phyloP scores from a whole-genome alignment of 768 basidiomycete species.

The Tulasnella sp. region DNA sequence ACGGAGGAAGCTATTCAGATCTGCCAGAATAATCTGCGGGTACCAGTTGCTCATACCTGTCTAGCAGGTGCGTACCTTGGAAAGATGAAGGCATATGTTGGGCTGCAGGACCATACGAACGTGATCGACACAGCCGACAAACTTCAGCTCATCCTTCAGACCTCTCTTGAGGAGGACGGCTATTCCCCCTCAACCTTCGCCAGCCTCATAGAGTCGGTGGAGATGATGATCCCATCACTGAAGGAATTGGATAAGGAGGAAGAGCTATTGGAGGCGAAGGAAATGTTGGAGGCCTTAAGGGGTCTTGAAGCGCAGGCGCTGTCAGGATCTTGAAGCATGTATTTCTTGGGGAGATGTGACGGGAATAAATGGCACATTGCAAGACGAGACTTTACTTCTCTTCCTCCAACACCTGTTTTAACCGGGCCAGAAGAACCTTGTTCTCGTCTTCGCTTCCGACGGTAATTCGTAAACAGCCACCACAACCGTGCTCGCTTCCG shows the following conservation, averaged over 20 bases:
- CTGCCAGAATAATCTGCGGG: neutral
- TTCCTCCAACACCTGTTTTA: slow-evolving; percentile 31
- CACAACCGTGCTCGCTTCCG: slow-evolving; percentile 76
- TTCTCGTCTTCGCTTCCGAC: slow-evolving; percentile 82
- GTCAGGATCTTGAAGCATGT: neutral
- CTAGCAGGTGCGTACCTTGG: neutral
- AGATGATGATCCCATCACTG: slow-evolving; percentile 4
- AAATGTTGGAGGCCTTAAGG: neutral
- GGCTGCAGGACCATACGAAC: neutral
- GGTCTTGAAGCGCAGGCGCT: neutral
- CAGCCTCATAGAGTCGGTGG: neutral
- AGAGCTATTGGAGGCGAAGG: neutral
- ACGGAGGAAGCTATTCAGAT: neutral
- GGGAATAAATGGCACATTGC: neutral
- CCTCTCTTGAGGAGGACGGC: neutral
- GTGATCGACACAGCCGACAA: slow-evolving; percentile 1
- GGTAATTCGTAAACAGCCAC: slow-evolving; percentile 80
- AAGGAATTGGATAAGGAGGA: neutral
- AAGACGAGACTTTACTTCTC: neutral
- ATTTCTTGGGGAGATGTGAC: neutral
- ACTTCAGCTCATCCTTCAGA: slow-evolving; percentile 2
- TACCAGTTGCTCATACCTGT: neutral
- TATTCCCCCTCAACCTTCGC: neutral
- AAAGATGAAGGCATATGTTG: neutral
- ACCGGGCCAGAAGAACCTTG: slow-evolving; percentile 40